Percentiles rank a stretch among this genome's conserved stretches.
Conservation (phyloP, 768 basidiomycete genomes). For the Hypholoma sublateritium region DNA sequence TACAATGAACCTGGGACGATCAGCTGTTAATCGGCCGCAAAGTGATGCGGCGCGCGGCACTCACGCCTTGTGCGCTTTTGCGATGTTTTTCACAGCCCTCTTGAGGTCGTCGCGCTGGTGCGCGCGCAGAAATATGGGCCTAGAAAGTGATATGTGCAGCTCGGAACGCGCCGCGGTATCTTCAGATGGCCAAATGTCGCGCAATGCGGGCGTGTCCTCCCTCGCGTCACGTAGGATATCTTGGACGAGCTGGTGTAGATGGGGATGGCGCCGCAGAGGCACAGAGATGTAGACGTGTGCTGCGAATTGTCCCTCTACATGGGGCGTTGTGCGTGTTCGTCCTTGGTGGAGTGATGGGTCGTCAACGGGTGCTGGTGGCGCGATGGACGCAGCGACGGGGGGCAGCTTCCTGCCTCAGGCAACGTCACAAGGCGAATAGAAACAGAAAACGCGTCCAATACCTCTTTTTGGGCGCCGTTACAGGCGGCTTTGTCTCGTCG, state of each 20-base stretch:
- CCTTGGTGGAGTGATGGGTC: constrained; percentile 85
- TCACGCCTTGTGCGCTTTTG: constrained; percentile 47
- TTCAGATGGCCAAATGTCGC: constrained; percentile 31
- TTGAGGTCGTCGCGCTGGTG: constrained; percentile 80
- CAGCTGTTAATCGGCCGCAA: background rate
- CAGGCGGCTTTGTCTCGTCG: constrained; percentile 18
- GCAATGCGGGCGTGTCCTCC: constrained; percentile 43
- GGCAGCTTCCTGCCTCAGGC: constrained; percentile 57
- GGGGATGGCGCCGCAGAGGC: constrained; percentile 38
- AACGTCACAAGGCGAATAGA: background rate
- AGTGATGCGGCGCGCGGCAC: constrained; percentile 16
- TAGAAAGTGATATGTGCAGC: constrained; percentile 84
- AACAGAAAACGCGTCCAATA: constrained; percentile 11
- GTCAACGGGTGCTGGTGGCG: constrained; percentile 54
- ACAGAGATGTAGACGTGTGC: constrained; percentile 78
- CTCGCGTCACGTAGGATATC: constrained; percentile 46
- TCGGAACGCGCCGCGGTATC: constrained; percentile 31
- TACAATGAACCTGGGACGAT: constrained; percentile 54
- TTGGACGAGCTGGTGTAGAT: constrained; percentile 45
- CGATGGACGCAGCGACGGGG: constrained; percentile 48
- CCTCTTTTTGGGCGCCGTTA: constrained; percentile 41
- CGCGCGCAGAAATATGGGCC: constrained; percentile 75
- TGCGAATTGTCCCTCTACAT: constrained; percentile 86
- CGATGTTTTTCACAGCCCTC: constrained; percentile 53
- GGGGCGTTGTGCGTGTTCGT: constrained; percentile 68